A percentile compares a stretch with the other conserved stretches of the same genome.
These are phyloP conservation scores for Aureobasidium sp. DNA, from an alignment of 2,329 filamentous ascomycete genomes.

Conservation along the genomic window DNA sequence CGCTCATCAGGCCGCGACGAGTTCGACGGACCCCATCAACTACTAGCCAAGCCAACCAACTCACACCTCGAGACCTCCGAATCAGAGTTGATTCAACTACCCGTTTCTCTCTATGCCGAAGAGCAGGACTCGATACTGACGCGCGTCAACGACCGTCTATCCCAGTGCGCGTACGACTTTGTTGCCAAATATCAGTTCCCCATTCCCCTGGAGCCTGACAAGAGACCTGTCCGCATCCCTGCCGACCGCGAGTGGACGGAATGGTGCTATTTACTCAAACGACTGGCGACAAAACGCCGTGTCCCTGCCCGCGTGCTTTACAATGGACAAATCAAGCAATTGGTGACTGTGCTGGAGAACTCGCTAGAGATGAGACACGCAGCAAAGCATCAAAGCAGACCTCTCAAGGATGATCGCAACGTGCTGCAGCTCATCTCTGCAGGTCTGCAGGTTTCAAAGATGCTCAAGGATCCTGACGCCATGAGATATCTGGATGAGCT, in stretches of 20 bases:
- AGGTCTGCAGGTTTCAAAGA: constrained; percentile 80
- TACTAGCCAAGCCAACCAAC: constrained; percentile 64
- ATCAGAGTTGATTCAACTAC: constrained; percentile 71
- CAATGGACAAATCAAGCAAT: constrained; percentile 82
- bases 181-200: constrained; percentile 88
- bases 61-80: constrained; percentile 70
- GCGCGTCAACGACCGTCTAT: constrained; percentile 76
- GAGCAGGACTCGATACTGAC: constrained; percentile 77
- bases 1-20: constrained; percentile 77
- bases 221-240: constrained; percentile 66
- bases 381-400: constrained; percentile 73
- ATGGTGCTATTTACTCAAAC: constrained; percentile 82
- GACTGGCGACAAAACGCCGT: constrained; percentile 75
- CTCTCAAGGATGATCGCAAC: constrained; percentile 81
- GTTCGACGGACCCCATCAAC: constrained; percentile 81
- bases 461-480: constrained; percentile 73
- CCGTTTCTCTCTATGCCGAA: constrained; percentile 73
- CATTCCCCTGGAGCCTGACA: constrained; percentile 75
- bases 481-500: constrained; percentile 77
- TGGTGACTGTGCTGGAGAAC: constrained; percentile 82
- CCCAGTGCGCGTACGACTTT: constrained; percentile 82
- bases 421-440: constrained; percentile 82
- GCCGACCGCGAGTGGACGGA: constrained; percentile 84
- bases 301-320: constrained; percentile 79
- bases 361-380: constrained; percentile 82